These are phyloP conservation scores for Malus sieversii DNA, from an alignment of 306 rosid species.

Conservation along the genomic window DNA sequence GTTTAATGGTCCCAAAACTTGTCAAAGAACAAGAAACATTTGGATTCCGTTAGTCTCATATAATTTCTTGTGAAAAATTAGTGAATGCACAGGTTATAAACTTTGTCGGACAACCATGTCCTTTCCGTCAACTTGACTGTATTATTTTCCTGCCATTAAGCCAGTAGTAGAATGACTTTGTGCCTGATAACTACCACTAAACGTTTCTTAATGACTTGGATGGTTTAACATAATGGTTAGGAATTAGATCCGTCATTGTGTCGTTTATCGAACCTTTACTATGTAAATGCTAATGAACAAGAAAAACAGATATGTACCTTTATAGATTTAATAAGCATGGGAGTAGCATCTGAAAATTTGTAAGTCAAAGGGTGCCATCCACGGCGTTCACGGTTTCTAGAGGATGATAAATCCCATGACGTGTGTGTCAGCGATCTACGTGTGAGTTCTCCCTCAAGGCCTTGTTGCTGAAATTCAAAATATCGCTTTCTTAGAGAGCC, in stretches of 20 bases:
- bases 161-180: neutral
- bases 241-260: neutral
- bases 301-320: slow-evolving; percentile 42
- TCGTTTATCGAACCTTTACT: neutral
- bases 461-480: slow-evolving; percentile 58
- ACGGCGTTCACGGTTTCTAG: slow-evolving; percentile 64
- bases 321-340: slow-evolving; percentile 62
- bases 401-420: slow-evolving; percentile 81
- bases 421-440: slow-evolving; percentile 78
- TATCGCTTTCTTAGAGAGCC: slow-evolving; percentile 6
- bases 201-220: neutral
- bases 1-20: neutral
- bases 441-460: slow-evolving; percentile 74
- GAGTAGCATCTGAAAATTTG: slow-evolving; percentile 90
- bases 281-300: neutral
- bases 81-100: neutral
- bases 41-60: neutral
- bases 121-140: neutral
- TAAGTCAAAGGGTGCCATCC: slow-evolving; percentile 98
- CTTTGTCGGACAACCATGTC: neutral
- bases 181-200: neutral
- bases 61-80: neutral
- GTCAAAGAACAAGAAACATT: neutral
- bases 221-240: neutral
- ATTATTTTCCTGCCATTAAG: neutral